Conservation (phyloP, 805 yeast genomes). For the Starmerella apis region DNA sequence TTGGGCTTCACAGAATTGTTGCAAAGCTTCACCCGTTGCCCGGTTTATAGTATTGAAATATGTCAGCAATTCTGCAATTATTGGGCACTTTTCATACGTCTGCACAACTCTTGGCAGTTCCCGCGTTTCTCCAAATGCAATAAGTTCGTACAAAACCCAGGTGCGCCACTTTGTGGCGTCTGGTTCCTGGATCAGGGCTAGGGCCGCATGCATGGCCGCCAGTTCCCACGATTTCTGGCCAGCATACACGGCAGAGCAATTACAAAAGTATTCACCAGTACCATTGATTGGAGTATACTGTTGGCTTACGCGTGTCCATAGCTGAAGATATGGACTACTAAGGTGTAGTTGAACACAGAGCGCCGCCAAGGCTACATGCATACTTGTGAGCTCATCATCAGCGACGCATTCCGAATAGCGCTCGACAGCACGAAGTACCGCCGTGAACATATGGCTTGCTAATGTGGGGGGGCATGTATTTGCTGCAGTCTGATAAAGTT, state of each 20-base stretch:
- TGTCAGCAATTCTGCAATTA: slow-evolving; percentile 1
- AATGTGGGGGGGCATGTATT: slow-evolving; percentile 1
- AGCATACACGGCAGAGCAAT: background rate
- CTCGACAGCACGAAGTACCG: background rate
- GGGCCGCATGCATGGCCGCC: slow-evolving; percentile 15
- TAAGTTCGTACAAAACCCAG: slow-evolving; percentile 12
- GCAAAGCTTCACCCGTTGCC: background rate
- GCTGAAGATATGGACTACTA: background rate
- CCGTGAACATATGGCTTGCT: background rate
- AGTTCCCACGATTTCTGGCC: slow-evolving; percentile 5
- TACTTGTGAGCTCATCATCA: background rate
- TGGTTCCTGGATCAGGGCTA: slow-evolving; percentile 5
- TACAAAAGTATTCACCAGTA: slow-evolving; percentile 5
- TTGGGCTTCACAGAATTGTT: background rate
- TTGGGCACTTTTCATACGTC: background rate
- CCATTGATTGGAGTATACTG: background rate
- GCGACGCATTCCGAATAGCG: background rate
- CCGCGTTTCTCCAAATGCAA: slow-evolving; percentile 5
- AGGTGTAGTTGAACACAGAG: background rate
- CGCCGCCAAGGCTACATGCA: slow-evolving; percentile 8
- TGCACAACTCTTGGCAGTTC: slow-evolving; percentile 4
- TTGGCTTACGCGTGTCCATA: background rate
- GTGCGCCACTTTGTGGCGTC: background rate
- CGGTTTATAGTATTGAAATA: background rate
- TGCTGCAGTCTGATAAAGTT: background rate